Base-by-base conservation (phyloP, 2,329 filamentous ascomycete genomes). In the Pseudocercospora musae region DNA sequence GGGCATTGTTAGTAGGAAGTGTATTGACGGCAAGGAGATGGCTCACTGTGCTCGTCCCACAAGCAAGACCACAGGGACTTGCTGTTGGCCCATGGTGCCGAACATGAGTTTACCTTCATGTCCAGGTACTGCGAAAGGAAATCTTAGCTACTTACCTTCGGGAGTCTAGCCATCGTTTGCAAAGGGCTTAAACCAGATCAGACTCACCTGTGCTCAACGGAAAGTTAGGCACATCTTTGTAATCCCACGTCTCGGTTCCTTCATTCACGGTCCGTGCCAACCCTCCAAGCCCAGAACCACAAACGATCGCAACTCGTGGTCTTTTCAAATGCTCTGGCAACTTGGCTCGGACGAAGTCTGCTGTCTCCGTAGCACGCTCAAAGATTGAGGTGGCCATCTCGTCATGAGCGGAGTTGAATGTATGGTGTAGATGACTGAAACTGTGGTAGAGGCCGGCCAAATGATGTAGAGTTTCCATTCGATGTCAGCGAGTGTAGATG, bases 101-200 rank as follows among this genome's bases (percentile, higher is more conserved):
- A 88, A 88, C 8, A 89, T 83, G 61, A 89, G 79, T 72, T 87
- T 87, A 53, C 86, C 86, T 63, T 83, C 85, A 81, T 89, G 86
- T 31, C 86, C 86, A 52, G 79, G 75, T 15, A 87, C 80, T 80
- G 61, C 48, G 20, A 48, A 50, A 15, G 42, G 29, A 31, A 18
- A 60, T 29, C 48, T 52, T 52, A 52, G 48, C 48, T 9, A 52
- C 48, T 52, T 52, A 52, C 48, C 48, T 52, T 29, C n/a, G n/a
- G n/a, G n/a, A n/a, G n/a, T n/a, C n/a, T n/a, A 4, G 9, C 42
- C 2, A 46, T 8, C 42, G 1, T 20, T 7, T 6, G 18, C 4
- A 18, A 18, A 44, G 2, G 42, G 21, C 42, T 9, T 23, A 21
- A 3, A 10, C 3, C 42, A 5, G 3, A 10, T 23, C 42, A 7